Evolutionary conservation across 305 asterid genomes (phyloP).

Genomic region (Salvia sclarea): DNA sequence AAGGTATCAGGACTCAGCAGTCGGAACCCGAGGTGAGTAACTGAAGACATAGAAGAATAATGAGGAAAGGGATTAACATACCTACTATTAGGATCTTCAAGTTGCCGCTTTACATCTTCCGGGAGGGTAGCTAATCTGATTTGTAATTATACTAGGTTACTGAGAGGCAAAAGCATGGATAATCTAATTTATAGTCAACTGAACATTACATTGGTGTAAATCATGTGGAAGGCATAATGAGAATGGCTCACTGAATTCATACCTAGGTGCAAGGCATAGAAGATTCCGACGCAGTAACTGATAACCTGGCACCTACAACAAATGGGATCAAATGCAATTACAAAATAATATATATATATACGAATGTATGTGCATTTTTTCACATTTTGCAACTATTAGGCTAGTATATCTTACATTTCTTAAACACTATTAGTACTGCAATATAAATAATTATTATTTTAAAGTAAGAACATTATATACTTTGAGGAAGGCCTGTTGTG

Average conservation of each 20-base stretch:
- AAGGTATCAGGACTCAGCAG: background rate
- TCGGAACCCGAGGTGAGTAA: slow-evolving; percentile 14
- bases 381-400: slow-evolving; percentile 1
- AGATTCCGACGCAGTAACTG: slow-evolving; percentile 67
- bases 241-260: slow-evolving; percentile 30
- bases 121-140: slow-evolving; percentile 81
- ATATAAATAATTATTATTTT: background rate
- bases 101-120: slow-evolving; percentile 56
- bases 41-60: background rate
- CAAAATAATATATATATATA: background rate
- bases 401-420: background rate
- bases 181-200: slow-evolving; percentile 16
- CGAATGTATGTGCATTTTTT: background rate
- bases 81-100: slow-evolving; percentile 88
- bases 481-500: background rate
- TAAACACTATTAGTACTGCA: background rate
- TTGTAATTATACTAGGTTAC: slow-evolving; percentile 22
- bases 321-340: slow-evolving; percentile 21
- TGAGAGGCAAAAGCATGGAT: slow-evolving; percentile 23
- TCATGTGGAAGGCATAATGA: slow-evolving; percentile 12
- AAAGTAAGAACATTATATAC: background rate
- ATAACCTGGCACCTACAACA: slow-evolving; percentile 81
- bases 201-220: slow-evolving; percentile 7
- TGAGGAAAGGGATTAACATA: slow-evolving; percentile 32
- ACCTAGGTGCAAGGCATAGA: slow-evolving; percentile 81